Evolutionary conservation across 192 early-diverging fungal species (phyloP), one percentile per base, ranked within the genome.

Genomic region (Entomortierella chlamydospora): DNA sequence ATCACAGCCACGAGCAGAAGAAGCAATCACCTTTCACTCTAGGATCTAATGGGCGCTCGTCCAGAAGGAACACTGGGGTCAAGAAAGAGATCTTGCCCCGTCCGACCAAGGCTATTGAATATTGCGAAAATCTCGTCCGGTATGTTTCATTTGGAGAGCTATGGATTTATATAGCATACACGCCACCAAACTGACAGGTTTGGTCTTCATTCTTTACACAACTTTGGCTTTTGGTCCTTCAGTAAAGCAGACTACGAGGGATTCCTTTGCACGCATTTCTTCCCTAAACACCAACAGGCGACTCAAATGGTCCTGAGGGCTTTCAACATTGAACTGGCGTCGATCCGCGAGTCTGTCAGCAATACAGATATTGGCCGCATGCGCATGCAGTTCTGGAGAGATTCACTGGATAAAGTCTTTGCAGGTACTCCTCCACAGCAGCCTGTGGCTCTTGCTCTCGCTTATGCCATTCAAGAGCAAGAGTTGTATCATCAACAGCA

Each of bases 321-420:
- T 0, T 91, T 99, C 83, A 97, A 98, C 81, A 79, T 94, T 42
- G 98, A 99, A 82, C 82, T 95, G 20, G 93, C 95, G 9, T 83
- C 82, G 70, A 88, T 96, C 52, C 85, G 91, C 12, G 93, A 95
- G n/a, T 86, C 70, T 23, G 92, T 94, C 1, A 88, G 87, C 28
- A 89, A 92, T 57, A 63, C 84, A 1, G 70, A 87, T 0, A 87
- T 95, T 71, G 95, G 95, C 0, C 85, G 84, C 57, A 90, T 95
- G 88, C 87, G 94, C 23, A 91, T 94, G 81, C 87, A 94, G 45
- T 97, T 92, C 83, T 99, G 98, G 98, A 87, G 87, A 70, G 93
- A 94, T 63, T 83, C 90, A 0, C 81, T 99, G n/a, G 91, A 93
- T 39, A 89, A 91, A 20, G 43, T 85, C 15, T 83, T 83, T 72